Evolutionary conservation across 768 basidiomycete species (phyloP).

Genomic region (Lentinula raphanica): DNA sequence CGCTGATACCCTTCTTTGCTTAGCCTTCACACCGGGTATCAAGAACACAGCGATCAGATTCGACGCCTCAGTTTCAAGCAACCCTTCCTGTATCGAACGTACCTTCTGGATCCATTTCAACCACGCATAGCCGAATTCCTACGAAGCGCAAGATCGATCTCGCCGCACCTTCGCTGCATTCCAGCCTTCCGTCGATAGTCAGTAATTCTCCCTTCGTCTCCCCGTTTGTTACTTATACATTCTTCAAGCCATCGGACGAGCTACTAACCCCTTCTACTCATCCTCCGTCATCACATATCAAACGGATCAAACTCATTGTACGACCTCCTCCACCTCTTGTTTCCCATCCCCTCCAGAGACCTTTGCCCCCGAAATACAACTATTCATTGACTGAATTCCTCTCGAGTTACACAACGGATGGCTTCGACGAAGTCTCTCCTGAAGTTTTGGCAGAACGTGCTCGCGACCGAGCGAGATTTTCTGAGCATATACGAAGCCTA

Average conservation of each 20-base stretch:
- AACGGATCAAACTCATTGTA: slow-evolving; percentile 64
- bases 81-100: neutral
- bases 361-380: slow-evolving; percentile 44
- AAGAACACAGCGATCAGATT: neutral
- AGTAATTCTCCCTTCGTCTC: neutral
- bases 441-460: slow-evolving; percentile 33
- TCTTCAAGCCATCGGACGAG: neutral
- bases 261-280: neutral
- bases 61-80: neutral
- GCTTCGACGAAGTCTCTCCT: slow-evolving; percentile 42
- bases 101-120: neutral
- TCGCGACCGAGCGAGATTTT: slow-evolving; percentile 36
- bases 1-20: neutral
- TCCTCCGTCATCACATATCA: slow-evolving; percentile 37
- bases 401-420: slow-evolving; percentile 53
- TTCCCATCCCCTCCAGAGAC: slow-evolving; percentile 66
- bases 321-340: slow-evolving; percentile 54
- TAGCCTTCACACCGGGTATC: neutral
- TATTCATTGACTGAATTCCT: slow-evolving; percentile 55
- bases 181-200: neutral
- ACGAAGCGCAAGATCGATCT: neutral
- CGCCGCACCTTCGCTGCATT: neutral
- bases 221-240: no score
- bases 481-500: slow-evolving; percentile 39
- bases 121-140: neutral